A percentile compares a stretch with the other conserved stretches of the same genome.
Conservation (phyloP, 768 basidiomycete genomes). For the Suillus ampliporus region DNA sequence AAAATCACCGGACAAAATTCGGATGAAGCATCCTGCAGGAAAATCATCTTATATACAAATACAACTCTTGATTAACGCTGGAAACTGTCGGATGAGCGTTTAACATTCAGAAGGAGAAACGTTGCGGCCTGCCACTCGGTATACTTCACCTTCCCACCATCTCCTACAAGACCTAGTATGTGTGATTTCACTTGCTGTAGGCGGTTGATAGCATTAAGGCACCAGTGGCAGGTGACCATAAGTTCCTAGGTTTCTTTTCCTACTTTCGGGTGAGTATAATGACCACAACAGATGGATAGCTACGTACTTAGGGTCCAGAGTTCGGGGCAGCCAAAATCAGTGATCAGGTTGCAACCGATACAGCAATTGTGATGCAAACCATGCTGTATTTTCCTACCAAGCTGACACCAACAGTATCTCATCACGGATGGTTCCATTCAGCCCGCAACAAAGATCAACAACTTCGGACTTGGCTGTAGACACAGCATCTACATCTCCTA, state of each 20-base stretch:
- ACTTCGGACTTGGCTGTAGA: neutral
- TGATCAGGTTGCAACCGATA: too few species aligned
- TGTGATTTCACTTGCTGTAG: neutral
- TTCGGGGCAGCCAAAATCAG: neutral
- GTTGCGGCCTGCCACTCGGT: neutral
- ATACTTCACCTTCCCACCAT: neutral
- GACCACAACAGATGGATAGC: neutral
- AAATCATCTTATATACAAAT: neutral
- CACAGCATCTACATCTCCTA: neutral
- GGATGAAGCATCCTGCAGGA: neutral
- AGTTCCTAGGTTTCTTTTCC: neutral
- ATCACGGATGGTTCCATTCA: neutral
- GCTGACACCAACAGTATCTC: neutral
- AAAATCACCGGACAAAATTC: neutral
- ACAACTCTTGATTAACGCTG: slow-evolving; percentile 3
- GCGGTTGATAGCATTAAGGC: too few species aligned
- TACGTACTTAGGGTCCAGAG: neutral
- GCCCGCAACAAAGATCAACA: neutral
- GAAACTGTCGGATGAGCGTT: too few species aligned
- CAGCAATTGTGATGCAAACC: neutral
- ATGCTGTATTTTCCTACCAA: neutral
- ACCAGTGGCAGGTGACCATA: neutral
- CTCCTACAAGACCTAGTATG: neutral
- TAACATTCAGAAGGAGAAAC: neutral
- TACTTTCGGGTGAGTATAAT: neutral